A percentile compares a stretch with the other conserved stretches of the same genome.
phyloP scores from a whole-genome alignment of 2,329 filamentous ascomycete genomes.

The Fusarium circinatum region DNA sequence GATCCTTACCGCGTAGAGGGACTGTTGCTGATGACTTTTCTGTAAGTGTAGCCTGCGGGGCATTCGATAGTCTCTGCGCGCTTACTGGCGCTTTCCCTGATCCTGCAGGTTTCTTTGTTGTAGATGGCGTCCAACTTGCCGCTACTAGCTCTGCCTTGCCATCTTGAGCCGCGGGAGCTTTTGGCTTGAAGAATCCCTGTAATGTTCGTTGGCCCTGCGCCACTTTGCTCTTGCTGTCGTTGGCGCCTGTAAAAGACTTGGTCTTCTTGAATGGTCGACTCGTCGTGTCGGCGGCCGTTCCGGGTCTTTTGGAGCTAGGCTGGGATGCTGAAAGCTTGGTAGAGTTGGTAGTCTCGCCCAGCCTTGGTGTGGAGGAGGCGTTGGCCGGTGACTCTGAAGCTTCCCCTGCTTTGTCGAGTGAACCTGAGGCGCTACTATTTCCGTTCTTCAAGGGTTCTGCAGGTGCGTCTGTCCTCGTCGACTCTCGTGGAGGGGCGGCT shows the following conservation, averaged over 20 bases:
- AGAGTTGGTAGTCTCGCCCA: background rate
- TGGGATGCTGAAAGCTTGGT: slow-evolving; percentile 1
- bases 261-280: slow-evolving; percentile 40
- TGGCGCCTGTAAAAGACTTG: slow-evolving; percentile 38
- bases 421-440: background rate
- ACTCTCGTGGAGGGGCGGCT: slow-evolving; percentile 15
- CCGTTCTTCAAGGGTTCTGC: background rate
- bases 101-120: slow-evolving; percentile 25
- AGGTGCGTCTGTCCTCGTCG: background rate
- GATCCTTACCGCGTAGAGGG: background rate
- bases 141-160: slow-evolving; percentile 4
- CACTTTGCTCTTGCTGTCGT: slow-evolving; percentile 47
- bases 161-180: slow-evolving; percentile 22
- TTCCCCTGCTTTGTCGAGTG: background rate
- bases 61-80: background rate
- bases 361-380: background rate
- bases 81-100: background rate
- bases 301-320: slow-evolving; percentile 28
- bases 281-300: slow-evolving; percentile 9
- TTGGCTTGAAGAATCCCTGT: slow-evolving; percentile 81
- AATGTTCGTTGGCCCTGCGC: slow-evolving; percentile 65
- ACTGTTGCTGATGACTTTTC: background rate
- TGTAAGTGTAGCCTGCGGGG: background rate
- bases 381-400: background rate
- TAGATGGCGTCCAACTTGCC: slow-evolving; percentile 13